Evolutionary conservation across 2,329 filamentous ascomycete genomes (phyloP).

Genomic region (Calonectria pauciramosa): DNA sequence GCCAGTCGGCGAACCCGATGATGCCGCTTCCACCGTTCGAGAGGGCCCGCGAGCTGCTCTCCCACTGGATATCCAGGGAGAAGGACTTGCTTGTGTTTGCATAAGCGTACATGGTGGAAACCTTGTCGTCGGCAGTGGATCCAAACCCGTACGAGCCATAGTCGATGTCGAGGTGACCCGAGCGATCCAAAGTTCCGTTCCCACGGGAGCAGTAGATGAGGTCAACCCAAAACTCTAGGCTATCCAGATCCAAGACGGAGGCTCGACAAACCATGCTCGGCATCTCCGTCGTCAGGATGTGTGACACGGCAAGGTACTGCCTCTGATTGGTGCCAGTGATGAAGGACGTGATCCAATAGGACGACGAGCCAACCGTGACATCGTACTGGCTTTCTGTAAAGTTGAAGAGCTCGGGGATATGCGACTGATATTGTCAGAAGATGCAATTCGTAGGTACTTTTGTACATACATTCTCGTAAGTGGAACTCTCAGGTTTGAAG

Average conservation of each 20-base stretch:
- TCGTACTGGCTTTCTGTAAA: constrained; percentile 1
- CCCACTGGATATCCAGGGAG: background rate
- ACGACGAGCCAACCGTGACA: background rate
- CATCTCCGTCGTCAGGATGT: background rate
- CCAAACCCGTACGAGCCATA: background rate
- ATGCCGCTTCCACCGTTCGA: background rate
- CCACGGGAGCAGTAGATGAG: background rate
- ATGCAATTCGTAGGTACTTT: background rate
- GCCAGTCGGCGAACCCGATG: background rate
- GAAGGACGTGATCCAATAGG: background rate
- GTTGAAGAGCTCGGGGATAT: background rate
- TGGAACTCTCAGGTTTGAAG: background rate
- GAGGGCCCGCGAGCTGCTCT: background rate
- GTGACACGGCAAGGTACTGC: background rate
- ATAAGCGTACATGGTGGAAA: background rate
- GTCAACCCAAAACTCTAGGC: background rate
- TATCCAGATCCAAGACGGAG: background rate
- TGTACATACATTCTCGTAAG: background rate
- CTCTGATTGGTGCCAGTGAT: background rate
- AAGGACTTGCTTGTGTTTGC: background rate
- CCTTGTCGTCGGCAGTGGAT: background rate
- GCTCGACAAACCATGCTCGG: background rate
- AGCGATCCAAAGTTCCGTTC: background rate
- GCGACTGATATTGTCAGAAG: background rate
- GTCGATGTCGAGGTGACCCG: background rate